phyloP scores from a whole-genome alignment of 345 rosid species.

The Rhodamnia rubescens region DNA sequence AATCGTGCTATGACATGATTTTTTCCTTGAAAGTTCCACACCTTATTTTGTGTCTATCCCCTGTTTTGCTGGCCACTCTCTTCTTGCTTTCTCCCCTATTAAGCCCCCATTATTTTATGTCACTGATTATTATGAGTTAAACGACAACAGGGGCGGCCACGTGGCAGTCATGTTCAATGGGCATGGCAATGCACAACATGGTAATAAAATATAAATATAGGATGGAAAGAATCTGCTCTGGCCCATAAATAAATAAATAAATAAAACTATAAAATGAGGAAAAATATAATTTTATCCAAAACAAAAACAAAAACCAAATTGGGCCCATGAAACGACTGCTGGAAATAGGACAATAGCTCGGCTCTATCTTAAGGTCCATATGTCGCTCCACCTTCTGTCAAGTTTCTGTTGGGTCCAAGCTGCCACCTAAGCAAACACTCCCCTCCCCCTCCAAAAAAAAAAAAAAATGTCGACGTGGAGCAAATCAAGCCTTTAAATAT shows the following conservation, averaged over 20 bases:
- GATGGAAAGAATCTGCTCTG: neutral
- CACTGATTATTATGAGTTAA: neutral
- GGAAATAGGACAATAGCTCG: neutral
- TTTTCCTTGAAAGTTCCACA: neutral
- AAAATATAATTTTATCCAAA: neutral
- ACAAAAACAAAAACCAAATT: neutral
- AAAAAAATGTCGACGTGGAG: neutral
- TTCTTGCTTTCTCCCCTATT: neutral
- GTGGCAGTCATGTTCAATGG: neutral
- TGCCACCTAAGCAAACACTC: neutral
- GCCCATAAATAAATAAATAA: neutral
- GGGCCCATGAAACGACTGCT: neutral
- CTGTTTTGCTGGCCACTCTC: neutral
- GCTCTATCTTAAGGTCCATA: neutral
- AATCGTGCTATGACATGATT: neutral
- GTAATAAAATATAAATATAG: neutral
- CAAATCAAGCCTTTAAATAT: too few species aligned
- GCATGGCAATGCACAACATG: neutral
- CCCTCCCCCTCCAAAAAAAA: too few species aligned
- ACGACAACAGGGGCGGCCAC: neutral
- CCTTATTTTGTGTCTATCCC: neutral
- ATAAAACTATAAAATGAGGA: neutral
- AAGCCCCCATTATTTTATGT: neutral
- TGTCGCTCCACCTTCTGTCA: neutral
- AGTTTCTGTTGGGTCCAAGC: neutral